phyloP scores from a whole-genome alignment of 768 basidiomycete species.

The Russula vinacea region DNA sequence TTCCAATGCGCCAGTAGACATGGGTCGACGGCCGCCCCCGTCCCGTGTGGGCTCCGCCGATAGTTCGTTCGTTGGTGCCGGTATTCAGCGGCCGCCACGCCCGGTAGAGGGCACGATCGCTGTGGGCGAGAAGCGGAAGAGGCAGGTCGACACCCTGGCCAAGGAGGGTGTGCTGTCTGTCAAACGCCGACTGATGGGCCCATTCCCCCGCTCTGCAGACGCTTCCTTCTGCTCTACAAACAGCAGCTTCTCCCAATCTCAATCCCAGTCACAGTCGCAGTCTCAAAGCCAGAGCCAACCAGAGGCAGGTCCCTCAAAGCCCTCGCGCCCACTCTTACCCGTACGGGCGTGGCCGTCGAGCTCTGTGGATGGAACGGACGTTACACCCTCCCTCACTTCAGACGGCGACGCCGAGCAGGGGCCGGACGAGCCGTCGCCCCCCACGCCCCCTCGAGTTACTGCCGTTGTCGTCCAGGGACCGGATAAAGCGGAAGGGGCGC shows the following conservation, averaged over 20 bases:
- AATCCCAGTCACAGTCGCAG: constrained; percentile 11
- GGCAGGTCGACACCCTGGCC: constrained; percentile 9
- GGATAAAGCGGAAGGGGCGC: constrained; percentile 6
- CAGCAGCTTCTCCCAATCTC: constrained; percentile 19
- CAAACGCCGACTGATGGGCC: constrained; percentile 23
- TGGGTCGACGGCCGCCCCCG: constrained; percentile 27
- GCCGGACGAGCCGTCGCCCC: constrained; percentile 22
- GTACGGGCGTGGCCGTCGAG: constrained; percentile 26
- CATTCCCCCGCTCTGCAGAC: constrained; percentile 16
- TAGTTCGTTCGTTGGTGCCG: constrained; percentile 8
- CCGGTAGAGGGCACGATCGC: neutral
- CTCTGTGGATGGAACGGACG: constrained; percentile 29
- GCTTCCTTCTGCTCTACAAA: constrained; percentile 9
- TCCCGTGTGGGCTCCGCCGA: constrained; percentile 17
- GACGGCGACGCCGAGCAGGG: constrained; percentile 25
- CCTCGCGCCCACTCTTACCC: constrained; percentile 11
- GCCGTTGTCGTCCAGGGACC: constrained; percentile 3
- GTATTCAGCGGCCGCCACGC: constrained; percentile 24
- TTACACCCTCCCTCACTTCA: constrained; percentile 29
- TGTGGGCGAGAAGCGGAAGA: constrained; percentile 27
- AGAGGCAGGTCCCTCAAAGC: constrained; percentile 15
- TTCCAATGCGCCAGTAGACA: constrained; percentile 34
- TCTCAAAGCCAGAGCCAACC: constrained; percentile 16
- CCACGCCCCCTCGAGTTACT: constrained; percentile 28
- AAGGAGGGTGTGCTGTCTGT: constrained; percentile 6